Evolutionary conservation across 2,329 filamentous ascomycete species (phyloP), one percentile per base, ranked within the genome.

Genomic region (Thermoascus crustaceus): DNA sequence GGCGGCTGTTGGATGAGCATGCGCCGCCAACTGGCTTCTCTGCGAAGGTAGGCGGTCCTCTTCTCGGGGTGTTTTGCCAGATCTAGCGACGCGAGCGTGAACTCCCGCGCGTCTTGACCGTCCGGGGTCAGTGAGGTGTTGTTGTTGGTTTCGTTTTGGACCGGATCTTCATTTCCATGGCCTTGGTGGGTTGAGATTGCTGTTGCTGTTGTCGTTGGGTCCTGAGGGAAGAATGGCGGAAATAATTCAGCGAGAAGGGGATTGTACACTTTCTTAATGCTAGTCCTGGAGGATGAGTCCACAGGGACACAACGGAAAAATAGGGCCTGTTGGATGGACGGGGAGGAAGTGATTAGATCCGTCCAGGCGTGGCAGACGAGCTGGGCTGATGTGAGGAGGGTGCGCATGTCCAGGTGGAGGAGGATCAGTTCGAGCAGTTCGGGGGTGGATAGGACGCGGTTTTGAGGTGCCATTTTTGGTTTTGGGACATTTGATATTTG

Each of bases 11-110:
- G 26, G 26, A 36, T 26, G 10, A 36, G 34, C 26, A 36, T 36
- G 17, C 27, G 26, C 17, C 26, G 34, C 34, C 26, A 36, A 24
- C 26, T 36, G 13, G 34, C 34, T 14, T 30, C 34, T 31, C 14
- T 20, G 18, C 34, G 27, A 13, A 31, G 5, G 8, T 30, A 36
- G 7, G 26, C 26, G 21, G 21, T 13, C 21, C 21, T 11, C 24
- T 19, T 36, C 26, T 13, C 25, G n/a, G 27, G 9, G 32, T 35
- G 24, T 41, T 41, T n/a, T 48, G 42, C 34, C 58, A 62, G 26
- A 51, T 13, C 14, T n/a, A 29, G 4, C 4, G 26, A 16, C 26
- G 26, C 26, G 7, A 16, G 26, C 8, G 14, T 14, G 26, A 29
- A 29, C 16, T 29, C 18, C 26, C 18, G 26, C n/a, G n/a, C n/a